phyloP scores from a whole-genome alignment of 164 flowering plant species.

The Vitis rupestris region DNA sequence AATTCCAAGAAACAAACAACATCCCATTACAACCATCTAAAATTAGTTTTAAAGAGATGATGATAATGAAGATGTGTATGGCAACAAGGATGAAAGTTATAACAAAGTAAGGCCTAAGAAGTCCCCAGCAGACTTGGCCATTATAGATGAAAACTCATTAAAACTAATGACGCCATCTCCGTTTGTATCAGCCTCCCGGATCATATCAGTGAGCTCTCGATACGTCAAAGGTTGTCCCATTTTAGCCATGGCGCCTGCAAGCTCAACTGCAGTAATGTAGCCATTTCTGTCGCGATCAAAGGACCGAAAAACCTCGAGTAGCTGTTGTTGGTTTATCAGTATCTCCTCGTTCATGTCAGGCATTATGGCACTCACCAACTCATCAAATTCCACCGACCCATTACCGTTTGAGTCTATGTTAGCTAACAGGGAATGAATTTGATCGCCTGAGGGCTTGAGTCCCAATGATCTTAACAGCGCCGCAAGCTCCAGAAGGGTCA shows the following conservation, averaged over 20 bases:
- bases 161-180: constrained; percentile 43
- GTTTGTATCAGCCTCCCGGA: constrained; percentile 34
- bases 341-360: constrained; percentile 22
- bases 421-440: constrained; percentile 24
- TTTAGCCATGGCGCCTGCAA: constrained; percentile 41
- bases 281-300: constrained; percentile 45
- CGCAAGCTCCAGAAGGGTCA: constrained; percentile 37
- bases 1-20: too few relatives aligned
- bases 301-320: constrained; percentile 23
- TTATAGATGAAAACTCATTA: constrained; percentile 25
- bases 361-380: constrained; percentile 23
- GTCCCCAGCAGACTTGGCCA: constrained; percentile 20
- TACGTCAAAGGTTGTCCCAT: constrained; percentile 42
- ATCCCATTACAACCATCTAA: too few relatives aligned
- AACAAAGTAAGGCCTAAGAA: constrained; percentile 12
- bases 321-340: constrained; percentile 26
- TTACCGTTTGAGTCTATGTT: constrained; percentile 35
- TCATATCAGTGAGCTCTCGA: constrained; percentile 31
- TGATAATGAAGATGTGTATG: too few relatives aligned
- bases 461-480: constrained; percentile 38
- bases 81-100: too few relatives aligned
- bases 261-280: constrained; percentile 37
- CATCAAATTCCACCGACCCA: constrained; percentile 36
- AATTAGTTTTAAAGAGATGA: too few relatives aligned
- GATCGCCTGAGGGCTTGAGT: constrained; percentile 34